These are phyloP conservation scores for Citrus glauca DNA, from an alignment of 345 rosid species.

Conservation along the genomic window DNA sequence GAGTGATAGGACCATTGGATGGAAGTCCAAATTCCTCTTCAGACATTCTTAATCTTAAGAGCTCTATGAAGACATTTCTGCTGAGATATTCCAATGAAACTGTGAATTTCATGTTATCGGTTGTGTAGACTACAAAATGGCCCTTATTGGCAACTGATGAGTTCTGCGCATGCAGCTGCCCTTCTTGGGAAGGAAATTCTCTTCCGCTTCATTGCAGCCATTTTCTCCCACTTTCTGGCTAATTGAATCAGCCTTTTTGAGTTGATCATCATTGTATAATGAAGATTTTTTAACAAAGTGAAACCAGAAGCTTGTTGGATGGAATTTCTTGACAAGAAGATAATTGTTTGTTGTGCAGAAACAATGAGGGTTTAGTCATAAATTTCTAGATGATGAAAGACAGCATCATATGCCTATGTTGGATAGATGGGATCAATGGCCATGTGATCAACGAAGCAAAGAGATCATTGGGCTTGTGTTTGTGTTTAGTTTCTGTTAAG, in stretches of 20 bases:
- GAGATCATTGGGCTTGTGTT: too few relatives aligned
- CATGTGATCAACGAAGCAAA: not conserved
- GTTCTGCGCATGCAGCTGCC: not conserved
- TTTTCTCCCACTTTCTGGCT: slow-evolving; percentile 22
- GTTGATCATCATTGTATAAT: slow-evolving; percentile 15
- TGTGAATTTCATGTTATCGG: slow-evolving; percentile 7
- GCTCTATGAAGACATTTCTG: slow-evolving; percentile 22
- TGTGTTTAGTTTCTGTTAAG: not conserved
- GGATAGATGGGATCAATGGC: not conserved
- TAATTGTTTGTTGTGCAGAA: not conserved
- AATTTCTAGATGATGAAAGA: not conserved
- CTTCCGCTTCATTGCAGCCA: slow-evolving; percentile 4
- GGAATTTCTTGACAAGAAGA: not conserved
- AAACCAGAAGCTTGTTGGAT: not conserved
- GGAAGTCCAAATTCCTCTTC: slow-evolving; percentile 37
- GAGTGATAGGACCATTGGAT: slow-evolving; percentile 22
- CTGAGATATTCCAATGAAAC: slow-evolving; percentile 22
- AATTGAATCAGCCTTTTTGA: slow-evolving; percentile 15
- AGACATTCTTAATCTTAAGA: slow-evolving; percentile 28
- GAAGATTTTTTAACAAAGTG: not conserved
- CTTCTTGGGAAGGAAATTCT: slow-evolving; percentile 18
- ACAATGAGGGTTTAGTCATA: not conserved
- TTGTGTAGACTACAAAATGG: slow-evolving; percentile 34
- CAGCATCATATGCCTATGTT: not conserved
- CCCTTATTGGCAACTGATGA: slow-evolving; percentile 19